A percentile compares a stretch with the other conserved stretches of the same genome.
These are phyloP conservation scores for Xylaria sp. DNA, from an alignment of 2,329 filamentous ascomycete species.

Conservation along the genomic window DNA sequence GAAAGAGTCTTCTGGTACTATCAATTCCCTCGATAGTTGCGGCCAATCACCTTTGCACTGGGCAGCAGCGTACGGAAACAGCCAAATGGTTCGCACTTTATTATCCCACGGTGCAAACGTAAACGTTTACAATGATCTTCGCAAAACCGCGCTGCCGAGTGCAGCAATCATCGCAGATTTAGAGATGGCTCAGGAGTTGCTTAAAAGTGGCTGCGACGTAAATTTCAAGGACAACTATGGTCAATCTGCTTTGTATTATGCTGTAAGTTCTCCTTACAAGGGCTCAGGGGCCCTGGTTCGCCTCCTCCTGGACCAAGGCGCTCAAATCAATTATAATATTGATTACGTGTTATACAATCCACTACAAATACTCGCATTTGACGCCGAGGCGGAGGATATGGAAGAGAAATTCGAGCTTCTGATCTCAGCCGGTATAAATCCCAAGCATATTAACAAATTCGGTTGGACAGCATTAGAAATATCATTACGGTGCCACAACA, in stretches of 20 bases:
- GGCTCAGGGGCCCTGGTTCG: not conserved
- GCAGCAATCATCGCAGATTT: not conserved
- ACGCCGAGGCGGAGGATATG: not conserved
- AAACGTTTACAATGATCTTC: not conserved
- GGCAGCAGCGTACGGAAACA: not conserved
- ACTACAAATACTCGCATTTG: not conserved
- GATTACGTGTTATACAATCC: not conserved
- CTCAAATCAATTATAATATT: not conserved
- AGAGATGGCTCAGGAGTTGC: not conserved
- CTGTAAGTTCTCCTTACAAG: not conserved
- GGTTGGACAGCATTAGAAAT: not conserved
- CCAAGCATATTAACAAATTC: not conserved
- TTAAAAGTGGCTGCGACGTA: slow-evolving; percentile 10
- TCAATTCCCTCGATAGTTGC: slow-evolving; percentile 2
- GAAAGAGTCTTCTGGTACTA: slow-evolving; percentile 3
- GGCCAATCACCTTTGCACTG: slow-evolving; percentile 8
- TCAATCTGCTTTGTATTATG: not conserved
- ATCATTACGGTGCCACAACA: not conserved
- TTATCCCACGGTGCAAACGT: slow-evolving; percentile 10
- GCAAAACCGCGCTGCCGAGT: not conserved
- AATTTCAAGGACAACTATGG: not conserved
- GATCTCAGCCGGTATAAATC: not conserved
- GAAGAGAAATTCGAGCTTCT: slow-evolving; percentile 10
- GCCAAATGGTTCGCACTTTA: not conserved
- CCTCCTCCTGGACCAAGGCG: slow-evolving; percentile 5